Base-by-base conservation (phyloP, 805 yeast genomes). In the Metschnikowia colocasiae region DNA sequence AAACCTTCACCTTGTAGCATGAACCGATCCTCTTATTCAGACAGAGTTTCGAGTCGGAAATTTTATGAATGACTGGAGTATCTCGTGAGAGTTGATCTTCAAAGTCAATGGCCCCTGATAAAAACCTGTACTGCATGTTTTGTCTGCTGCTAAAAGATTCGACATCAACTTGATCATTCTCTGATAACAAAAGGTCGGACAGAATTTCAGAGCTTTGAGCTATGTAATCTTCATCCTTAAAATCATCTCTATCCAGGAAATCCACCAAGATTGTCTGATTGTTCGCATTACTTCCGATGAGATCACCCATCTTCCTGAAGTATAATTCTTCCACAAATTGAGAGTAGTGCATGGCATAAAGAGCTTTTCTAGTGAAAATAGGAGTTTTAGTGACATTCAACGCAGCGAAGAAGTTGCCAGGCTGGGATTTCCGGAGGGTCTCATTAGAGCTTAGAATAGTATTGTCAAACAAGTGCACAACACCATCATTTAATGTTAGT, bases 321-420 rank as follows among this genome's bases (percentile, higher is more conserved):
- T 79, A 71, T 13, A 88, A 54, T 56, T 88, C 95, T n/a, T 77
- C 74, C 5, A 87, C 91, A 60, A 87, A 81, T 23, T 71, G 71
- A 2, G 83, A 71, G 43, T 80, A 81, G 49, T 81, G 73, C 49
- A 69, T 53, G 1, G 75, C 74, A 52, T 54, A 65, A 26, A 73
- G 59, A 5, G 69, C 63, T 46, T 65, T 70, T 18, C 70, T 49
- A 1, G 75, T 72, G 3, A 58, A 59, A 57, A 72, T 57, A 1
- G 55, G 56, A 4, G 57, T 65, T 8, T 56, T 38, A 2, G 60
- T 51, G 5, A 65, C 48, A 5, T 54, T 55, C 42, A 68, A 46
- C 2, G 44, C 55, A 3, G 43, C 29, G 25, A 64, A 64, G 47
- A 65, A 66, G 16, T 47, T 43, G 19, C 34, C 42, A 4, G 54